Percentiles rank a stretch among this genome's conserved stretches.
phyloP scores from a whole-genome alignment of 495 filamentous ascomycete genomes.

The Parachaetomium inaequale region DNA sequence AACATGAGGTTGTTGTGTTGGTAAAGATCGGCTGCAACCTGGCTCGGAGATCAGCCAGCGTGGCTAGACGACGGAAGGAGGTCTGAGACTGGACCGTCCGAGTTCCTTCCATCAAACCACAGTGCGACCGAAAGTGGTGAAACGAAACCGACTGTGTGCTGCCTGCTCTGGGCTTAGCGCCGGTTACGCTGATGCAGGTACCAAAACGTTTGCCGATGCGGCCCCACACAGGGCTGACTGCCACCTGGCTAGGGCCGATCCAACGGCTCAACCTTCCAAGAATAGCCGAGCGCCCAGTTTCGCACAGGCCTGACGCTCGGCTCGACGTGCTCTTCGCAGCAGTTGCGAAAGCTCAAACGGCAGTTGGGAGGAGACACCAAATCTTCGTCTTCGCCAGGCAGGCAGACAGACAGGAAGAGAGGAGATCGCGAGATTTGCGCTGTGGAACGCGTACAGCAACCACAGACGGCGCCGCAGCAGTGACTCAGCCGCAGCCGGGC shows the following conservation, averaged over 20 bases:
- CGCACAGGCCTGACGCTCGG: not conserved
- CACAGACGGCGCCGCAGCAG: not conserved
- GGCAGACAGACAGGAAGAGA: not conserved
- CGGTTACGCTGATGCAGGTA: slow-evolving; percentile 6
- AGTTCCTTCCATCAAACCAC: not conserved
- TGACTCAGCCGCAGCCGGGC: not conserved
- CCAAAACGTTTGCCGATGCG: slow-evolving; percentile 5
- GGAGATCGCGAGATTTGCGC: not conserved
- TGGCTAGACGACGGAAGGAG: not conserved
- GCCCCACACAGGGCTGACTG: not conserved
- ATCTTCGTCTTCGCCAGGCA: not conserved
- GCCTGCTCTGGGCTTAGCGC: not conserved
- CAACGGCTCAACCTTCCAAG: slow-evolving; percentile 2
- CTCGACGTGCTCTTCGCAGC: not conserved
- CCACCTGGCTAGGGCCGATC: slow-evolving; percentile 8
- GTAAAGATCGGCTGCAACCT: not conserved
- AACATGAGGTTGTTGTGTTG: not conserved
- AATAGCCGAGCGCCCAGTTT: not conserved
- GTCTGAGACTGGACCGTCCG: not conserved
- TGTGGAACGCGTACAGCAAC: not conserved
- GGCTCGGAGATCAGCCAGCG: not conserved
- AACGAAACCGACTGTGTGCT: not conserved
- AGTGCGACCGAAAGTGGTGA: not conserved
- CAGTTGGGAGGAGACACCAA: not conserved
- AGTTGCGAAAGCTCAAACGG: not conserved